These are phyloP conservation scores for Penicillium chermesinum DNA, from an alignment of 495 filamentous ascomycete genomes.

Conservation along the genomic window DNA sequence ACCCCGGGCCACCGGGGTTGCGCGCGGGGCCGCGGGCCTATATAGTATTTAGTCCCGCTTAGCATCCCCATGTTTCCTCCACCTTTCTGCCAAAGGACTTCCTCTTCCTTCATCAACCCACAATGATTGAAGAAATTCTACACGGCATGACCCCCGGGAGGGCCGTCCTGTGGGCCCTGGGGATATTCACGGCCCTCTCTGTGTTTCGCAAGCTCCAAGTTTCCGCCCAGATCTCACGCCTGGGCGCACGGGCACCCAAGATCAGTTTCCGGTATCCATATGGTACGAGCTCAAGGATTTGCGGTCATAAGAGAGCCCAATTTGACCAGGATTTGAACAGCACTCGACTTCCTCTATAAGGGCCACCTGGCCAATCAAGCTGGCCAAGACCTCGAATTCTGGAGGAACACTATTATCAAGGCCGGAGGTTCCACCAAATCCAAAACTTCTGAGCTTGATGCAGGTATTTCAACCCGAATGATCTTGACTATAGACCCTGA, in stretches of 20 bases:
- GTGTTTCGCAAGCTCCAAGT: slow-evolving; percentile 30
- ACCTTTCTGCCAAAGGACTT: background rate
- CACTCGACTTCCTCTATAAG: slow-evolving; percentile 55
- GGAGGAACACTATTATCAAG: slow-evolving; percentile 45
- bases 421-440: slow-evolving; percentile 28
- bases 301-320: too few relatives aligned
- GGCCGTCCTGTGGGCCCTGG: slow-evolving; percentile 23
- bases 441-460: slow-evolving; percentile 56
- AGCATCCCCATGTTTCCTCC: background rate
- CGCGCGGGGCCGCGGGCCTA: too few relatives aligned
- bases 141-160: slow-evolving; percentile 20
- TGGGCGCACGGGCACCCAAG: slow-evolving; percentile 34
- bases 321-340: too few relatives aligned
- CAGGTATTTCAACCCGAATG: slow-evolving; percentile 50
- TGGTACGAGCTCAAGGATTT: slow-evolving; percentile 19
- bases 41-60: too few relatives aligned
- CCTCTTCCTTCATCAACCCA: slow-evolving; percentile 1
- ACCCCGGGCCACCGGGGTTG: too few relatives aligned
- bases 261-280: slow-evolving; percentile 34
- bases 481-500: slow-evolving; percentile 63
- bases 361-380: slow-evolving; percentile 45
- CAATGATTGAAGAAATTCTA: slow-evolving; percentile 37
- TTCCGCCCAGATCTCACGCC: slow-evolving; percentile 26
- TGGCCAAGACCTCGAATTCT: slow-evolving; percentile 55
- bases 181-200: slow-evolving; percentile 20